A percentile compares a stretch with the other conserved stretches of the same genome.
These are phyloP conservation scores for Labyrinthula sp. DNA, from an alignment of 352 stramenopile genomes.

Conservation along the genomic window DNA sequence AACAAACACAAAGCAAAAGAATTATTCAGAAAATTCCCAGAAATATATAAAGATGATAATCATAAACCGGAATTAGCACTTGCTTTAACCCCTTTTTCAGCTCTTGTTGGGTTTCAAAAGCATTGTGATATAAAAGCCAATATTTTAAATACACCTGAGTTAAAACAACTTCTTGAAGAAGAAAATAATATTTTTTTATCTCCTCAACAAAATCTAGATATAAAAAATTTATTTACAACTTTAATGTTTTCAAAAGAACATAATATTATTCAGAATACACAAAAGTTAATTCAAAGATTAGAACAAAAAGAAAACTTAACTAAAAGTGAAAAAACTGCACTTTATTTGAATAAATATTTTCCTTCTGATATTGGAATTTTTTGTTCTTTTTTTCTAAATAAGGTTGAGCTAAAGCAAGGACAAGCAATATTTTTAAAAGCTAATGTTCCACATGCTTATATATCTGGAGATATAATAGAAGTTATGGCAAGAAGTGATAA, in stretches of 20 bases:
- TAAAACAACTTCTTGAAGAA: conserved; percentile 44
- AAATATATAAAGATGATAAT: conserved; percentile 88
- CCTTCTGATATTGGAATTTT: conserved; percentile 87
- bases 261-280: conserved; percentile 47
- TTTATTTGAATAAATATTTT: conserved; percentile 77
- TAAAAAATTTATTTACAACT: conserved; percentile 45
- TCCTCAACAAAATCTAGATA: conserved; percentile 36
- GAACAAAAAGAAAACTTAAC: conserved; percentile 27
- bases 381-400: conserved; percentile 91
- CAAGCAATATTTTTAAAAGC: conserved; percentile 89
- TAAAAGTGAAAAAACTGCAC: conserved; percentile 31
- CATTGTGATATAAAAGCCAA: conserved; percentile 67
- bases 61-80: conserved; percentile 99
- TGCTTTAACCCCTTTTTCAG: conserved; percentile 84
- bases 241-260: conserved; percentile 46
- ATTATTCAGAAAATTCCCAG: conserved; percentile 56
- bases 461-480: conserved; percentile 74
- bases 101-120: conserved; percentile 78
- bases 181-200: conserved; percentile 20
- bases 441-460: conserved; percentile 98
- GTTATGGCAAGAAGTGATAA: conserved; percentile 98
- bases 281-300: conserved; percentile 50
- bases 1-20: conserved; percentile 51
- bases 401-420: conserved; percentile 72
- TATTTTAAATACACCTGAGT: conserved; percentile 61